These are phyloP conservation scores for Ganoderma lingzhi DNA, from an alignment of 1,284 basidiomycete genomes.

Conservation along the genomic window DNA sequence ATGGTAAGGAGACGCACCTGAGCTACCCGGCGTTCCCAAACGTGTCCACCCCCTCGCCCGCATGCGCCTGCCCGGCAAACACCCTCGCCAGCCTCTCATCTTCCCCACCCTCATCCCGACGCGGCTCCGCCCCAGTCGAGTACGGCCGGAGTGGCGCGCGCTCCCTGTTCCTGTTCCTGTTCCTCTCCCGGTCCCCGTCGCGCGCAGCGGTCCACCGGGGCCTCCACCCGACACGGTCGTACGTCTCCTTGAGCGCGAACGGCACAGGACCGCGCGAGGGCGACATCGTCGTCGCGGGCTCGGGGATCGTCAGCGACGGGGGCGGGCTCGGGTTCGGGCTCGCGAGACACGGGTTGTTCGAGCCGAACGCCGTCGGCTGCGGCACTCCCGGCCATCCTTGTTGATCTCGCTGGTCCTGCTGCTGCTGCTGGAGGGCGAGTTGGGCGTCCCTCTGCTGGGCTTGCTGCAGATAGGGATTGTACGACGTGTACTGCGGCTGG, in stretches of 20 bases:
- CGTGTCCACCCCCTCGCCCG: slow-evolving; percentile 43
- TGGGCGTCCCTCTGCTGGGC: slow-evolving; percentile 79
- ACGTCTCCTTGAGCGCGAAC: slow-evolving; percentile 35
- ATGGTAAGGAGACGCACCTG: slow-evolving; percentile 63
- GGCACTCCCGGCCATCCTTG: slow-evolving; percentile 51
- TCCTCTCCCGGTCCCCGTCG: background rate
- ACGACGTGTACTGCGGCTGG: slow-evolving; percentile 77
- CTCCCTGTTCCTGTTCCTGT: too few species aligned
- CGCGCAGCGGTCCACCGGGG: too few species aligned
- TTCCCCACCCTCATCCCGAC: slow-evolving; percentile 53
- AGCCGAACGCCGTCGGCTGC: slow-evolving; percentile 75
- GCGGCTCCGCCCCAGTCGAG: slow-evolving; percentile 33
- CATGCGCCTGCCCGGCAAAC: slow-evolving; percentile 36
- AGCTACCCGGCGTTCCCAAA: slow-evolving; percentile 44
- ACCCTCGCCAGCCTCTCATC: slow-evolving; percentile 52
- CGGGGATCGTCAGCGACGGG: slow-evolving; percentile 43
- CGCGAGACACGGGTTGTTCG: slow-evolving; percentile 94
- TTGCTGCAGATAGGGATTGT: slow-evolving; percentile 94
- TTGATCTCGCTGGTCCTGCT: too few species aligned
- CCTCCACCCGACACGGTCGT: slow-evolving; percentile 11
- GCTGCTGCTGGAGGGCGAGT: slow-evolving; percentile 42
- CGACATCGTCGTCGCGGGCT: slow-evolving; percentile 31
- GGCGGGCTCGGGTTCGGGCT: slow-evolving; percentile 51
- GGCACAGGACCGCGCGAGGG: slow-evolving; percentile 33
- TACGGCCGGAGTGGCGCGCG: slow-evolving; percentile 32